Percentiles rank a stretch among this genome's conserved stretches.
Conservation (phyloP, 2,329 filamentous ascomycete genomes). For the Mollisiaceae sp. region DNA sequence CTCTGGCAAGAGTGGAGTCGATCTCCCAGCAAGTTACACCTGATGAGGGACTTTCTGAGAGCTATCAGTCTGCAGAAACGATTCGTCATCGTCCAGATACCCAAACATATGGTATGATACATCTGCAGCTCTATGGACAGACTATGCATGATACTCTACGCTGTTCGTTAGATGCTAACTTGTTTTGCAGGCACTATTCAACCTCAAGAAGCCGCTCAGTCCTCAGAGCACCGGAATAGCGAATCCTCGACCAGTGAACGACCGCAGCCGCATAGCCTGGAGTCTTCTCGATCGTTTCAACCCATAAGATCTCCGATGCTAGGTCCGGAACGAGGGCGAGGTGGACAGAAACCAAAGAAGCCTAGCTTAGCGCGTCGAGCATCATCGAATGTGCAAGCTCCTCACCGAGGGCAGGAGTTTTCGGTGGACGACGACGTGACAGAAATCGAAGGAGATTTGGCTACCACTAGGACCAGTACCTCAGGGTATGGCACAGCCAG, state of each 20-base stretch:
- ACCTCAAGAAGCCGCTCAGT: slow-evolving; percentile 22
- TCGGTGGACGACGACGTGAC: slow-evolving; percentile 87
- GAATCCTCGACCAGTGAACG: slow-evolving; percentile 39
- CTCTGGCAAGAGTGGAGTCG: slow-evolving; percentile 39
- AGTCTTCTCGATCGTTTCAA: slow-evolving; percentile 39
- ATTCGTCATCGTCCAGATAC: slow-evolving; percentile 60
- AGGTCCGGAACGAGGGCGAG: slow-evolving; percentile 42
- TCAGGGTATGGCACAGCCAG: slow-evolving; percentile 49
- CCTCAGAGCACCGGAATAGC: slow-evolving; percentile 35
- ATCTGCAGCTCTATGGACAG: neutral
- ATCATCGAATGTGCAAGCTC: slow-evolving; percentile 72
- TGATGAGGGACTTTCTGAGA: slow-evolving; percentile 57
- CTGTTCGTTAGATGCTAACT: slow-evolving; percentile 13
- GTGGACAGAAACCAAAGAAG: slow-evolving; percentile 55
- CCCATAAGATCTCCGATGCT: slow-evolving; percentile 40
- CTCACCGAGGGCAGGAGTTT: slow-evolving; percentile 83
- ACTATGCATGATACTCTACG: neutral
- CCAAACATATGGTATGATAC: slow-evolving; percentile 56
- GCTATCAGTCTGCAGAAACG: slow-evolving; percentile 64
- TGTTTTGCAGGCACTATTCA: slow-evolving; percentile 35
- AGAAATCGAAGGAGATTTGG: slow-evolving; percentile 75
- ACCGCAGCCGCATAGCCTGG: slow-evolving; percentile 36
- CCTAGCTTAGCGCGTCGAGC: slow-evolving; percentile 74
- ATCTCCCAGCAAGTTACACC: slow-evolving; percentile 35
- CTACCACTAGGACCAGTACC: slow-evolving; percentile 47